phyloP scores from a whole-genome alignment of 1,139 yeast species.

The Yamadazyma dushanensis region DNA sequence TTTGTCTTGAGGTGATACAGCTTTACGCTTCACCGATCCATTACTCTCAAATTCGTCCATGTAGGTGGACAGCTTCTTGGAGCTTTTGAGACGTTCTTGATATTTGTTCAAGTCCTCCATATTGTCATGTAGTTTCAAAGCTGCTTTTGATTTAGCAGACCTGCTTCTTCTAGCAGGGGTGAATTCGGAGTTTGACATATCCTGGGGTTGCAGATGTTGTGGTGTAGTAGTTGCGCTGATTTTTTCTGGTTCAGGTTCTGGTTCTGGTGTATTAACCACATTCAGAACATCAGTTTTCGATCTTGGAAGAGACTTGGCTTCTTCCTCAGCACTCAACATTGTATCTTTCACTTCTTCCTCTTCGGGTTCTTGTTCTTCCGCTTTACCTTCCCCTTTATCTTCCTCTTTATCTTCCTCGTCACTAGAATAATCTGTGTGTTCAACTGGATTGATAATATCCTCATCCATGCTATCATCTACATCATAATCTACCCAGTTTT shows the following conservation, averaged over 20 bases:
- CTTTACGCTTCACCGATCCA: slow-evolving; percentile 7
- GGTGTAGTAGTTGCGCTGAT: not conserved
- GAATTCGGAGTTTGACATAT: not conserved
- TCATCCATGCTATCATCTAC: slow-evolving; percentile 41
- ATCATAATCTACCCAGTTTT: slow-evolving; percentile 37
- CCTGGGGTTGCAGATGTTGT: not conserved
- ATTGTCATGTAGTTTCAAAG: slow-evolving; percentile 62
- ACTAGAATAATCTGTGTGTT: slow-evolving; percentile 15
- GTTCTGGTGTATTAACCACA: slow-evolving; percentile 1
- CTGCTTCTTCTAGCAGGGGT: slow-evolving; percentile 23
- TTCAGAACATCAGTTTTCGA: too few species aligned
- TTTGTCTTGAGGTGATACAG: slow-evolving; percentile 9
- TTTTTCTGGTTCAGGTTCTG: slow-evolving; percentile 1
- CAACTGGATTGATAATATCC: slow-evolving; percentile 14
- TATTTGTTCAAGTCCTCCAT: slow-evolving; percentile 67
- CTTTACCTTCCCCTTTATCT: slow-evolving; percentile 6
- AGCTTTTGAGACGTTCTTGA: slow-evolving; percentile 46
- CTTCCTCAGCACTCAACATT: too few species aligned
- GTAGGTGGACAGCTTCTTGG: slow-evolving; percentile 35
- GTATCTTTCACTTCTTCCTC: slow-evolving; percentile 4
- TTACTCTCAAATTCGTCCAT: slow-evolving; percentile 33
- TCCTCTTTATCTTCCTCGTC: slow-evolving; percentile 11
- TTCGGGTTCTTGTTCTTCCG: slow-evolving; percentile 6
- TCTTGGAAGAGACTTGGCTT: too few species aligned
- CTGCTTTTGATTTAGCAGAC: slow-evolving; percentile 68